Percentiles rank a stretch among this genome's conserved stretches.
phyloP scores from a whole-genome alignment of 441 rosid species.

The Bocquillonia castaneifolia region DNA sequence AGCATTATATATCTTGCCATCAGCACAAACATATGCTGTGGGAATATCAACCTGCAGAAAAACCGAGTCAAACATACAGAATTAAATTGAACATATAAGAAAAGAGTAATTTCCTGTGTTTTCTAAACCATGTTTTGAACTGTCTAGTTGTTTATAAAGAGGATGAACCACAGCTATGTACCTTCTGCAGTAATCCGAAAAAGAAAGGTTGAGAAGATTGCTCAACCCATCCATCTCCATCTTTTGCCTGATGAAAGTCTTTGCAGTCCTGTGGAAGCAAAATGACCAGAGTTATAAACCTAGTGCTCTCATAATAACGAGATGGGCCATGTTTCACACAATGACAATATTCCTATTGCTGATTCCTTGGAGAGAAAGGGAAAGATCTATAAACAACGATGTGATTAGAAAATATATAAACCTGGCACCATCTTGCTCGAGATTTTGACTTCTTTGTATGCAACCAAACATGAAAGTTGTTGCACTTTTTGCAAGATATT shows the following conservation, averaged over 20 bases:
- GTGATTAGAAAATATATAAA: slow-evolving; percentile 30
- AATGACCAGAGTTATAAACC: slow-evolving; percentile 19
- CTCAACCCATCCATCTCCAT: slow-evolving; percentile 99
- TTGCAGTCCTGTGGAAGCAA: slow-evolving; percentile 69
- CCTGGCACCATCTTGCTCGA: slow-evolving; percentile 99
- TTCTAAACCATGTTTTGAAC: slow-evolving; percentile 14
- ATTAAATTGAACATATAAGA: background rate
- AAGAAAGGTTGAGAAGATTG: slow-evolving; percentile 72
- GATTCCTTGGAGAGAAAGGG: background rate
- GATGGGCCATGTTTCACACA: background rate
- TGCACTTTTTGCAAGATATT: slow-evolving; percentile 84
- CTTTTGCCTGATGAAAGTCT: slow-evolving; percentile 89
- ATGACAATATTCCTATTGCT: background rate
- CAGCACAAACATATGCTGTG: slow-evolving; percentile 77
- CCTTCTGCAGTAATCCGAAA: slow-evolving; percentile 89
- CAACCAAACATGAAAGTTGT: slow-evolving; percentile 71
- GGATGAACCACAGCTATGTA: slow-evolving; percentile 12
- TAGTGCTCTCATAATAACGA: slow-evolving; percentile 4
- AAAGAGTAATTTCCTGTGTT: background rate
- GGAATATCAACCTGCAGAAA: slow-evolving; percentile 71
- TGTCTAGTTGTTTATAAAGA: slow-evolving; percentile 5
- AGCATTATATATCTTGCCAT: slow-evolving; percentile 83
- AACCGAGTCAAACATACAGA: slow-evolving; percentile 14
- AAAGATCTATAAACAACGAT: background rate
- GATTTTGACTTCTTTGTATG: slow-evolving; percentile 70